These are phyloP conservation scores for Filosporella fistucella DNA, from an alignment of 495 filamentous ascomycete genomes.

Conservation along the genomic window DNA sequence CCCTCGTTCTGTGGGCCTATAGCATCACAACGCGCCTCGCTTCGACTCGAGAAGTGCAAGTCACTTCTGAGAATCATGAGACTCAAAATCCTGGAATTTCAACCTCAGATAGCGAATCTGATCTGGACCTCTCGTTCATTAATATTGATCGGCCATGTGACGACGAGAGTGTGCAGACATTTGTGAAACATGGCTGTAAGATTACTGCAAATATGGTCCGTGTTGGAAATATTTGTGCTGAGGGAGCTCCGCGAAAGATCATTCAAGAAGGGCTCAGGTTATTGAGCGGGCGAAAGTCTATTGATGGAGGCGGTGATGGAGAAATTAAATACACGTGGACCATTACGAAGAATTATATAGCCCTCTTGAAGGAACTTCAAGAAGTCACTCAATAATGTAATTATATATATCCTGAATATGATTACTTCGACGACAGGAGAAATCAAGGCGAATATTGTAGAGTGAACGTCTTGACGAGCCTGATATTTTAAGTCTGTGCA, in stretches of 20 bases:
- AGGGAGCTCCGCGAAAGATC: not conserved
- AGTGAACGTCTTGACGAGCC: too few species aligned
- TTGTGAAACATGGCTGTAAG: constrained; percentile 35
- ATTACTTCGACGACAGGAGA: too few species aligned
- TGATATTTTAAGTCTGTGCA: too few species aligned
- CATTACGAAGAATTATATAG: too few species aligned
- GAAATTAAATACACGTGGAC: too few species aligned
- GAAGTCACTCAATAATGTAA: too few species aligned
- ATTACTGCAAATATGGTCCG: not conserved
- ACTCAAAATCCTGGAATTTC: not conserved
- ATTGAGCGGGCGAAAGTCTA: too few species aligned
- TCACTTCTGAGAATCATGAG: not conserved
- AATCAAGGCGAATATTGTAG: too few species aligned
- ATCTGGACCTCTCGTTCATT: constrained; percentile 29
- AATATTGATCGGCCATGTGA: constrained; percentile 45
- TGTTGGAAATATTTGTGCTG: not conserved
- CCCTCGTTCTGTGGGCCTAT: constrained; percentile 47
- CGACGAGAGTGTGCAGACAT: constrained; percentile 47
- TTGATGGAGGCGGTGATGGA: too few species aligned
- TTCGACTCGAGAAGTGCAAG: not conserved
- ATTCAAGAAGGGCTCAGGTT: not conserved
- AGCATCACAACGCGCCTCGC: constrained; percentile 16
- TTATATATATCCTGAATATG: too few species aligned
- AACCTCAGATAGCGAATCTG: not conserved
- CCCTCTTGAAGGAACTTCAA: too few species aligned